Evolutionary conservation across 1,284 basidiomycete species (phyloP).

Genomic region (Amylostereum chailletii): DNA sequence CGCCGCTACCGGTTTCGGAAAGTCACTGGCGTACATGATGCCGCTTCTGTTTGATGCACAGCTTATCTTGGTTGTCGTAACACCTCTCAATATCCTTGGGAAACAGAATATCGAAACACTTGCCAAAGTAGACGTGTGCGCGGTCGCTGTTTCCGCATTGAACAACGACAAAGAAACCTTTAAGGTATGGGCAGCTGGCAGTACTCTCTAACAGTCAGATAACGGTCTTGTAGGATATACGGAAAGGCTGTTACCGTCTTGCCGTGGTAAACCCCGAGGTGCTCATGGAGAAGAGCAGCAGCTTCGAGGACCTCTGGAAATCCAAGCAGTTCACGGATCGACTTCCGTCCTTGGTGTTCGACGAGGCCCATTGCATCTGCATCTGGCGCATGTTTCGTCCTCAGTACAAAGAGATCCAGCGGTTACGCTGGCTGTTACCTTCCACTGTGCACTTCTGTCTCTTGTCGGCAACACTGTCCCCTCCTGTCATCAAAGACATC

Average conservation of each 20-base stretch:
- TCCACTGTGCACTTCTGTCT: conserved; percentile 3
- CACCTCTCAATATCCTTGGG: conserved; percentile 14
- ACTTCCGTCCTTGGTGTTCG: conserved; percentile 5
- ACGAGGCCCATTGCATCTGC: conserved; percentile 12
- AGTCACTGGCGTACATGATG: conserved; percentile 10
- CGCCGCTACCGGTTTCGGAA: conserved; percentile 8
- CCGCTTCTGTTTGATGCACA: conserved; percentile 5
- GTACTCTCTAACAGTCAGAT: too few species aligned
- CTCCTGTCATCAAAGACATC: neutral
- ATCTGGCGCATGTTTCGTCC: conserved; percentile 10
- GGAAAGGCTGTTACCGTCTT: neutral
- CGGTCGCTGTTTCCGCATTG: too few species aligned
- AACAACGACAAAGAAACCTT: too few species aligned
- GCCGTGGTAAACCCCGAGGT: conserved; percentile 8
- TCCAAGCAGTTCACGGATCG: conserved; percentile 1
- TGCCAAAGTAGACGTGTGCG: too few species aligned
- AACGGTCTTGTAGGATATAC: conserved; percentile 2
- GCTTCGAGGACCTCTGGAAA: conserved; percentile 7
- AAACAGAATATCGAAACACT: conserved; percentile 10
- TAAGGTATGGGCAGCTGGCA: too few species aligned
- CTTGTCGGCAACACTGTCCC: conserved; percentile 8
- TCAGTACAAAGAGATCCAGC: conserved; percentile 6
- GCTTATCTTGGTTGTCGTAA: conserved; percentile 9
- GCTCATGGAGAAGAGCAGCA: conserved; percentile 1
- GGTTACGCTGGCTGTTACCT: conserved; percentile 9